Percentiles rank a stretch among this genome's conserved stretches.
phyloP scores from a whole-genome alignment of 306 rosid genomes.

The Quercus wislizeni region DNA sequence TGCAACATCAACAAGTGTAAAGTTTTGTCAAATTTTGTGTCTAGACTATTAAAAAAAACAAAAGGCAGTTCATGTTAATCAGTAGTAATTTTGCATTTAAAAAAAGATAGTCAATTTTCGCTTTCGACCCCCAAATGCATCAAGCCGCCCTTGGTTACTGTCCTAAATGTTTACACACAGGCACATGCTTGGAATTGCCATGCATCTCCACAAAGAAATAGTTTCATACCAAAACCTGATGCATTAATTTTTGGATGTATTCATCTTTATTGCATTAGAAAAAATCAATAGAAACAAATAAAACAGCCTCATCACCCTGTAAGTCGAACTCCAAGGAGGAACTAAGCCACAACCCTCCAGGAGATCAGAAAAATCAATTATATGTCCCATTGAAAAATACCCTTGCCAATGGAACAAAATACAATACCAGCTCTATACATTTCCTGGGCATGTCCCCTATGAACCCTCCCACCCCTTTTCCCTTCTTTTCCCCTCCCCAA shows the following conservation, averaged over 20 bases:
- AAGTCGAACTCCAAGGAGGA: not conserved
- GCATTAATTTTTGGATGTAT: not conserved
- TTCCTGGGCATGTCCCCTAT: constrained; percentile 28
- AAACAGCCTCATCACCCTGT: not conserved
- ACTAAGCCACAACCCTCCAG: not conserved
- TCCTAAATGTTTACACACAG: no score
- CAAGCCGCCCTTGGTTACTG: no score
- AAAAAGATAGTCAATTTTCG: no score
- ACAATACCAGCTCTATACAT: constrained; percentile 34
- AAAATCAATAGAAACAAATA: constrained; percentile 15
- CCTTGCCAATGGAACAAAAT: constrained; percentile 12
- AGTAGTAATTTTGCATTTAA: no score
- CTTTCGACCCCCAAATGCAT: no score
- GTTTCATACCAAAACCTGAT: not conserved
- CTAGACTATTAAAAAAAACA: no score
- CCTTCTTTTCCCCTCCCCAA: constrained; percentile 19
- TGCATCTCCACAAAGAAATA: not conserved
- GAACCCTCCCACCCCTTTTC: constrained; percentile 23
- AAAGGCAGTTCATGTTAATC: no score
- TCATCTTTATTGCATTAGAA: constrained; percentile 31
- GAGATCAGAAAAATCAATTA: constrained; percentile 13
- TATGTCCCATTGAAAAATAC: not conserved
- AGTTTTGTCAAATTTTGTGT: no score
- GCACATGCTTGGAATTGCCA: not conserved
- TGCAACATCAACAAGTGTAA: no score